Evolutionary conservation across 1,284 basidiomycete genomes (phyloP).

Genomic region (Cryptococcus maquisensis): DNA sequence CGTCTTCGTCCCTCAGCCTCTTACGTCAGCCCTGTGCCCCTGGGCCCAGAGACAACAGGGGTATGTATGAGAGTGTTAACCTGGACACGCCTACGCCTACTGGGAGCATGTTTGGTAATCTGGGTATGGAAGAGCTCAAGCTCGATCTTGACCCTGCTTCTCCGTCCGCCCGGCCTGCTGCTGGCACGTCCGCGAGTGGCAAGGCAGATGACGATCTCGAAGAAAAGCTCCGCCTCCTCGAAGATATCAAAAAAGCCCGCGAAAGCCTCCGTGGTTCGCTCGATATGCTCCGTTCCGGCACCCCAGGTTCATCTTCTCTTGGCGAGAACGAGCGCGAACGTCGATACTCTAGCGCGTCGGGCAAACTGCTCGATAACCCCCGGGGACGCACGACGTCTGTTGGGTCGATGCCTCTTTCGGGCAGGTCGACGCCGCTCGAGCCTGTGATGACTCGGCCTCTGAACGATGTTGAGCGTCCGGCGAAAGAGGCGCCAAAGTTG

Average conservation of each 20-base stretch:
- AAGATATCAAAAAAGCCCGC: slow-evolving; percentile 41
- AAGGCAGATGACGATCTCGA: slow-evolving; percentile 38
- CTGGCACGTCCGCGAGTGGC: too few relatives aligned
- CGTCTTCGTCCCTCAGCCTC: slow-evolving; percentile 19
- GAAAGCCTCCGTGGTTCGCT: slow-evolving; percentile 38
- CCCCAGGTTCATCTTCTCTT: slow-evolving; percentile 9
- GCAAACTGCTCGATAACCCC: slow-evolving; percentile 9
- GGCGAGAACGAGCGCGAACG: not conserved
- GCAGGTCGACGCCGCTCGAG: not conserved
- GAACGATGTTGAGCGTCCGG: not conserved
- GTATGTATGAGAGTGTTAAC: slow-evolving; percentile 12
- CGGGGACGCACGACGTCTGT: not conserved
- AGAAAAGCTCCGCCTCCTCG: slow-evolving; percentile 36
- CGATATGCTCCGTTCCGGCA: slow-evolving; percentile 29
- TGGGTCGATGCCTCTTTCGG: not conserved
- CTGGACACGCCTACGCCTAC: slow-evolving; percentile 11
- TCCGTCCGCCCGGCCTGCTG: not conserved
- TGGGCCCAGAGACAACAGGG: not conserved
- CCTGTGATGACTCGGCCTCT: not conserved
- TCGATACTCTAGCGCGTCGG: slow-evolving; percentile 12
- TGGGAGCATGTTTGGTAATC: not conserved
- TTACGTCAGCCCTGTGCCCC: slow-evolving; percentile 2
- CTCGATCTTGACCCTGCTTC: not conserved
- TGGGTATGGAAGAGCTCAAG: slow-evolving; percentile 13
- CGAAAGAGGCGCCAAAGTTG: not conserved